Conservation (phyloP, 345 rosid species). For the Erysimum cheiranthoides region DNA sequence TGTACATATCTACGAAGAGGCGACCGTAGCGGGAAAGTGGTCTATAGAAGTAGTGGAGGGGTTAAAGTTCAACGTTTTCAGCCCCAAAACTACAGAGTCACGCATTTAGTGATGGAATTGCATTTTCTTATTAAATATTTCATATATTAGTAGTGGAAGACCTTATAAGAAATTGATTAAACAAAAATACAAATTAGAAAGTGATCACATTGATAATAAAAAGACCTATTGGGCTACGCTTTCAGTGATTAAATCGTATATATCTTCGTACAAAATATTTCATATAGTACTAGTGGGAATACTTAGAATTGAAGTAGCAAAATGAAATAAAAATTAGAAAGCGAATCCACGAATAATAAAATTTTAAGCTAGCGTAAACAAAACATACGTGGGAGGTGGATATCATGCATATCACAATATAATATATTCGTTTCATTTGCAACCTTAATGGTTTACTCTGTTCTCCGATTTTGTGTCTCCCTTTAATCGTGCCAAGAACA, state of each 20-base stretch:
- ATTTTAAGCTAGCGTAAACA: not conserved
- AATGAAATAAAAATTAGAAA: slow-evolving; percentile 3
- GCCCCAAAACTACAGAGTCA: slow-evolving; percentile 8
- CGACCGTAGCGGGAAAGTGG: slow-evolving; percentile 21
- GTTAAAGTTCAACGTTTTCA: slow-evolving; percentile 18
- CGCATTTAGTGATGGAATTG: slow-evolving; percentile 23
- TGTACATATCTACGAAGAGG: slow-evolving; percentile 33
- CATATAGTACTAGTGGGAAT: not conserved
- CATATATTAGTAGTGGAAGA: slow-evolving; percentile 26
- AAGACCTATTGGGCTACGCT: not conserved
- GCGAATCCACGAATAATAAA: slow-evolving; percentile 14
- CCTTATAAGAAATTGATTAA: not conserved
- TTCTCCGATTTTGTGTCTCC: slow-evolving; percentile 36
- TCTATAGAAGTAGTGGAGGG: slow-evolving; percentile 37
- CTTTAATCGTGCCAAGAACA: slow-evolving; percentile 42
- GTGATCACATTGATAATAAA: not conserved
- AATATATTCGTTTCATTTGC: slow-evolving; percentile 12
- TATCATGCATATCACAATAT: not conserved
- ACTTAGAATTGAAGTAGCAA: not conserved
- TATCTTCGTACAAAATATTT: not conserved
- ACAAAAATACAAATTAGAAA: not conserved
- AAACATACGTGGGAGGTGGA: slow-evolving; percentile 32
- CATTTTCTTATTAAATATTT: slow-evolving; percentile 1
- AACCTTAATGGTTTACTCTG: slow-evolving; percentile 31
- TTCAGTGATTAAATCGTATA: slow-evolving; percentile 14